phyloP scores from a whole-genome alignment of 305 asterid species.

The Rubia tinctorum region DNA sequence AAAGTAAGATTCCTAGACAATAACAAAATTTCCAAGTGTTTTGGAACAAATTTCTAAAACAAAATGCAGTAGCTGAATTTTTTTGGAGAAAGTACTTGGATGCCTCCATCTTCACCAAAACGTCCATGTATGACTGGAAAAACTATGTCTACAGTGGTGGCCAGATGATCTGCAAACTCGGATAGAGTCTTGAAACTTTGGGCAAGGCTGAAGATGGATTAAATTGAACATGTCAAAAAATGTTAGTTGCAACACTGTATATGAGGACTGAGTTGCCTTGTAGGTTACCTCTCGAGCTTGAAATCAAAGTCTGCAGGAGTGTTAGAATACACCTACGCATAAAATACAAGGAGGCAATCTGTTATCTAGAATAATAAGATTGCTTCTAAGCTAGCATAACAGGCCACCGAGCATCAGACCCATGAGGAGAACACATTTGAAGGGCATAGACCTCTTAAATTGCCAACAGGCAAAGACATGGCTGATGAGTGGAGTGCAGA shows the following conservation, averaged over 20 bases:
- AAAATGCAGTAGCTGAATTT: neutral
- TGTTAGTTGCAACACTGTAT: neutral
- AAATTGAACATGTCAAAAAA: slow-evolving; percentile 2
- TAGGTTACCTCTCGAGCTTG: slow-evolving; percentile 71
- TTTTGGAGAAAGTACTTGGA: slow-evolving; percentile 53
- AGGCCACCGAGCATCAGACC: neutral
- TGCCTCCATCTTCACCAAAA: slow-evolving; percentile 95
- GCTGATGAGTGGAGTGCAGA: neutral
- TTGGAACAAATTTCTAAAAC: neutral
- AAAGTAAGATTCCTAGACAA: neutral
- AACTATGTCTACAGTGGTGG: slow-evolving; percentile 73
- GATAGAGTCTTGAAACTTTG: slow-evolving; percentile 66
- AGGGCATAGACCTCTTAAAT: neutral
- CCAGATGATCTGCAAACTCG: slow-evolving; percentile 67
- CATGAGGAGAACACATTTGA: neutral
- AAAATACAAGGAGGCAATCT: neutral
- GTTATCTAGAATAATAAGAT: neutral
- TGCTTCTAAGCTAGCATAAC: neutral
- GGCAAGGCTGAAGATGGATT: slow-evolving; percentile 65
- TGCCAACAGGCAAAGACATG: neutral
- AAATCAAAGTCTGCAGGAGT: slow-evolving; percentile 95
- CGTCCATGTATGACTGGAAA: slow-evolving; percentile 96
- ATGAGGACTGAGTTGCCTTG: slow-evolving; percentile 5
- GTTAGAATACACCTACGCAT: slow-evolving; percentile 64
- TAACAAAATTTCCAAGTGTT: too few relatives aligned